phyloP scores from a whole-genome alignment of 1,284 basidiomycete genomes.

The Melampsora americana region DNA sequence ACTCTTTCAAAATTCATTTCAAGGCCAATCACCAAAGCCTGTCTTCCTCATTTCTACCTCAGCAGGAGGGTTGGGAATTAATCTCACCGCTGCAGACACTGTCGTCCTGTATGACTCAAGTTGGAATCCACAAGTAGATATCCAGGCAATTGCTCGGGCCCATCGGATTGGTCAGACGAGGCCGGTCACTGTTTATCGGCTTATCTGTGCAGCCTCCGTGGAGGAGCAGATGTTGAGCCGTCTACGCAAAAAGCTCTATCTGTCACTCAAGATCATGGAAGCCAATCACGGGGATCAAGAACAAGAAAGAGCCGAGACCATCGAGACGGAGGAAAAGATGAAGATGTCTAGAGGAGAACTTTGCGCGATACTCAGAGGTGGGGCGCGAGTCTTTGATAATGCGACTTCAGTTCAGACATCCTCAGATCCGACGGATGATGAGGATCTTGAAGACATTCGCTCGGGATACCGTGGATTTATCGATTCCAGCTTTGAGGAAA shows the following conservation, averaged over 20 bases:
- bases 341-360: conserved; percentile 22
- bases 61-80: conserved; percentile 53
- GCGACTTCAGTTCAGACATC: conserved; percentile 26
- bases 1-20: conserved; percentile 60
- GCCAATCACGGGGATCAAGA: conserved; percentile 49
- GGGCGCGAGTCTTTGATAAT: conserved; percentile 4
- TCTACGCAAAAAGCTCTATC: conserved; percentile 64
- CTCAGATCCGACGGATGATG: conserved; percentile 55
- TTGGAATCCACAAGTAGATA: conserved; percentile 48
- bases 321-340: background rate
- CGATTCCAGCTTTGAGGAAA: conserved; percentile 45
- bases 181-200: conserved; percentile 48
- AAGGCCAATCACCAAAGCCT: conserved; percentile 15
- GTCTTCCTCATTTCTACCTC: conserved; percentile 48
- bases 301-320: conserved; percentile 58
- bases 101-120: conserved; percentile 48
- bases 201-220: conserved; percentile 57
- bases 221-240: conserved; percentile 68
- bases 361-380: conserved; percentile 30
- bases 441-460: conserved; percentile 57
- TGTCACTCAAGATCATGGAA: conserved; percentile 63
- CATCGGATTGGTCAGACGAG: conserved; percentile 49
- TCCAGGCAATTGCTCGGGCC: conserved; percentile 49
- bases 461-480: conserved; percentile 50
- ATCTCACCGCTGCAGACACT: conserved; percentile 47